phyloP scores from a whole-genome alignment of 2,329 filamentous ascomycete genomes.

The Fusarium cicatricum region DNA sequence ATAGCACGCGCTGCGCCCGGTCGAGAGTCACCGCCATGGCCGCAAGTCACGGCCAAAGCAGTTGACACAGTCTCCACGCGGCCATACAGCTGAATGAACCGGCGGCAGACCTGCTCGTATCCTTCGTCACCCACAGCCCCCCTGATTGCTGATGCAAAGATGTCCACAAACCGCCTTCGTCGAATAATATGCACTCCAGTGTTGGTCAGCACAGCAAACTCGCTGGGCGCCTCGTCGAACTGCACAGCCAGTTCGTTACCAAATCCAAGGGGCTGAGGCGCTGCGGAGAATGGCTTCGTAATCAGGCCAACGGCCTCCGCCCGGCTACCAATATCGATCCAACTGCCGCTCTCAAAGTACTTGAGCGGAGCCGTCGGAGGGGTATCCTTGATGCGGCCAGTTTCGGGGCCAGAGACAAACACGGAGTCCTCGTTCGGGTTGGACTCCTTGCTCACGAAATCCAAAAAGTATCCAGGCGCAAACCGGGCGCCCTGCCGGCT shows the following conservation, averaged over 20 bases:
- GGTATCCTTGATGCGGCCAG: constrained; percentile 78
- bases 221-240: constrained; percentile 82
- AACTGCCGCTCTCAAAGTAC: constrained; percentile 82
- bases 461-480: constrained; percentile 90
- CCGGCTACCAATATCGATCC: constrained; percentile 76
- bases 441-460: constrained; percentile 74
- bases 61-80: constrained; percentile 89
- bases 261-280: constrained; percentile 76
- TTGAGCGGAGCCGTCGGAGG: constrained; percentile 60
- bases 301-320: constrained; percentile 83
- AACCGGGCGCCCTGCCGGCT: constrained; percentile 69
- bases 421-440: constrained; percentile 71
- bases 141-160: constrained; percentile 85
- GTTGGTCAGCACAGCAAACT: constrained; percentile 92
- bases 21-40: constrained; percentile 80
- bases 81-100: constrained; percentile 86
- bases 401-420: constrained; percentile 88
- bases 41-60: constrained; percentile 92
- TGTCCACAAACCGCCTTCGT: constrained; percentile 85
- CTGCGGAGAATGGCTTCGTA: constrained; percentile 75
- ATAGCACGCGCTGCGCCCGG: constrained; percentile 79
- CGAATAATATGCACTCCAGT: constrained; percentile 88
- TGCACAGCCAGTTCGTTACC: constrained; percentile 97
- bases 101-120: constrained; percentile 81
- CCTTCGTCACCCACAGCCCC: constrained; percentile 79